Evolutionary conservation across 139 green algal species (phyloP).

Genomic region (Chlamydomonas urium): DNA sequence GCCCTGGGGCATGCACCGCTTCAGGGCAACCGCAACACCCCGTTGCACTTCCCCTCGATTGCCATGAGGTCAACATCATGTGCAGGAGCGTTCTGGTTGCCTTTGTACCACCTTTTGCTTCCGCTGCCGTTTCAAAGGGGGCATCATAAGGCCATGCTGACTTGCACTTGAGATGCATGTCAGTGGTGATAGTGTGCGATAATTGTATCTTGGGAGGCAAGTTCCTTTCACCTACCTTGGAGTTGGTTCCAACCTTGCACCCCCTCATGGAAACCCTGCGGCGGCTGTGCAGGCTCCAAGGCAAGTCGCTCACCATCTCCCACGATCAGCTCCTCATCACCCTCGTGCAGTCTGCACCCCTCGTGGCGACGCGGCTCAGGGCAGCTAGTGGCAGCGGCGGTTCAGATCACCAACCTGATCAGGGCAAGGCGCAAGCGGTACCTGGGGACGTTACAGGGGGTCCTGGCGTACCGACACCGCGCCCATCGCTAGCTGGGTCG

Average conservation of each 20-base stretch:
- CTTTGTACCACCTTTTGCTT: too few species aligned
- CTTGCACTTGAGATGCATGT: too few species aligned
- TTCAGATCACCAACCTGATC: background rate
- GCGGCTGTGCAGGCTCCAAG: constrained; percentile 33
- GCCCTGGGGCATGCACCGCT: background rate
- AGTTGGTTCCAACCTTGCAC: too few species aligned
- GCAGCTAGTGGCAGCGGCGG: constrained; percentile 30
- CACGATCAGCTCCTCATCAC: constrained; percentile 67
- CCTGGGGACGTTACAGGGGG: background rate
- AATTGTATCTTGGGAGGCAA: too few species aligned
- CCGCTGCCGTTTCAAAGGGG: too few species aligned
- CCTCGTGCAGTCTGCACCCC: constrained; percentile 36
- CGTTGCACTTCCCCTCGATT: background rate
- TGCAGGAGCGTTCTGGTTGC: background rate
- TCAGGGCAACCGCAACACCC: constrained; percentile 2
- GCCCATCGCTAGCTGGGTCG: background rate
- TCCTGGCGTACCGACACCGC: background rate
- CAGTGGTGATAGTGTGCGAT: too few species aligned
- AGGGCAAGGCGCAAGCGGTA: background rate
- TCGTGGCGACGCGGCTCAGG: background rate
- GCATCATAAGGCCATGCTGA: too few species aligned
- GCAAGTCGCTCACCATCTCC: constrained; percentile 52
- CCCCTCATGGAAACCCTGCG: background rate
- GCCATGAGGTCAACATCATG: background rate
- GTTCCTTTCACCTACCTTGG: too few species aligned